Percentiles rank a stretch among this genome's conserved stretches.
Evolutionary conservation across 306 rosid species (phyloP).

Genomic region (Alnus rubra): DNA sequence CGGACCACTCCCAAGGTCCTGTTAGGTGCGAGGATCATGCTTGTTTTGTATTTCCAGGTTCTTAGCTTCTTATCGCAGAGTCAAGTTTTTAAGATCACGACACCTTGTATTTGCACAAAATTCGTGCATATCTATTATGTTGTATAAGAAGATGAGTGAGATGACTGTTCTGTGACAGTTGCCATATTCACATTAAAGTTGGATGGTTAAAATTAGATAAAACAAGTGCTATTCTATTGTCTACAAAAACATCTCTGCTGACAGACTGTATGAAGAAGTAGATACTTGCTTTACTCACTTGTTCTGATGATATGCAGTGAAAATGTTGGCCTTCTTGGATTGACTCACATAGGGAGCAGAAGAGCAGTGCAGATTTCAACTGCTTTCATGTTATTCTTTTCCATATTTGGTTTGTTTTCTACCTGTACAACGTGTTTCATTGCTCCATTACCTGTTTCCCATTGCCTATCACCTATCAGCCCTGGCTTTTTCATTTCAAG

Average conservation of each 20-base stretch:
- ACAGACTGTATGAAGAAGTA: neutral
- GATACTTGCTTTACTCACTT: neutral
- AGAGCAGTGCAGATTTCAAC: constrained; percentile 93
- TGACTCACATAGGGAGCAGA: constrained; percentile 92
- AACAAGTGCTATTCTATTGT: neutral
- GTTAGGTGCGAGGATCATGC: neutral
- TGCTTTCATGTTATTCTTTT: constrained; percentile 88
- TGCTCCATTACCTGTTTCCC: neutral
- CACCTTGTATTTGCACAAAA: neutral
- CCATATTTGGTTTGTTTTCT: constrained; percentile 75
- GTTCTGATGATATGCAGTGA: constrained; percentile 57
- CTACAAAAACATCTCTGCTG: neutral
- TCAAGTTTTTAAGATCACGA: neutral
- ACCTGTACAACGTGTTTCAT: neutral
- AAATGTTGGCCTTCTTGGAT: constrained; percentile 91
- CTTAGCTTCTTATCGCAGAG: neutral
- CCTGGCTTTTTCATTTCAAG: neutral
- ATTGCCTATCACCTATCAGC: neutral
- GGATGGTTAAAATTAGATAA: too few species aligned
- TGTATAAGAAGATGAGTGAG: neutral
- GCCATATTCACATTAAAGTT: too few species aligned
- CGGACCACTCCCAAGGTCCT: neutral
- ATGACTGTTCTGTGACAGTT: neutral
- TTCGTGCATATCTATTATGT: neutral
- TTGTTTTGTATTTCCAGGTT: neutral